A percentile compares a stretch with the other conserved stretches of the same genome.
Evolutionary conservation across 2,329 filamentous ascomycete genomes (phyloP).

Genomic region (Kalmusia sp.): DNA sequence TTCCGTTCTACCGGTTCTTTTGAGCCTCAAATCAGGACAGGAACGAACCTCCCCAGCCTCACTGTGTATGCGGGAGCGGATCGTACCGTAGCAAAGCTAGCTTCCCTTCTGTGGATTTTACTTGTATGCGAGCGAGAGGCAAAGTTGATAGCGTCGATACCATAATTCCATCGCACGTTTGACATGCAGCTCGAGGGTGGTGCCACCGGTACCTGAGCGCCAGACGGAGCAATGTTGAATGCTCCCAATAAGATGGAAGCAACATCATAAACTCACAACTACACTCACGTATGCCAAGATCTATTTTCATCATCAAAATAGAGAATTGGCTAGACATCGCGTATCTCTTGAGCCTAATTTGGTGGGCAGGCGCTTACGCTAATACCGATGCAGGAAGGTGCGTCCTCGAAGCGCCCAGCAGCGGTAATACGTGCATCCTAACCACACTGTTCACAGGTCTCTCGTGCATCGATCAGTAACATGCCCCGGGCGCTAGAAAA

Average conservation of each 20-base stretch:
- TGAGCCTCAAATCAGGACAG: constrained; percentile 9
- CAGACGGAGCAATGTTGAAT: neutral
- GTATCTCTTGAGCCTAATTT: constrained; percentile 20
- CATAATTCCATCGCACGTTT: neutral
- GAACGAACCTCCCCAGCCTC: neutral
- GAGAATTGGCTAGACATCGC: constrained; percentile 27
- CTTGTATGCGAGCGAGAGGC: constrained; percentile 11
- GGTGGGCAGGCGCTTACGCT: constrained; percentile 38
- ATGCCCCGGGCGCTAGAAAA: constrained; percentile 42
- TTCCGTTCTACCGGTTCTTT: constrained; percentile 5
- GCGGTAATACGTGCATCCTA: constrained; percentile 37
- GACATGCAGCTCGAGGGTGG: neutral
- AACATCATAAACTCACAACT: constrained; percentile 9
- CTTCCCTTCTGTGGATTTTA: neutral
- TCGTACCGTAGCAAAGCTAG: constrained; percentile 4
- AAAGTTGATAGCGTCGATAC: neutral
- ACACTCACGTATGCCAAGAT: constrained; percentile 41
- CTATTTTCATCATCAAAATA: constrained; percentile 31
- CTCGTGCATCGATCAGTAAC: constrained; percentile 29
- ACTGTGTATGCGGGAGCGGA: constrained; percentile 11
- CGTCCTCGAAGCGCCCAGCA: constrained; percentile 35
- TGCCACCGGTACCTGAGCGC: no score
- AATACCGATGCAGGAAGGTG: constrained; percentile 28
- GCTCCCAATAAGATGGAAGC: constrained; percentile 2
- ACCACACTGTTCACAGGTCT: constrained; percentile 29